phyloP scores from a whole-genome alignment of 2,329 filamentous ascomycete species.

The Talaromyces piceae region DNA sequence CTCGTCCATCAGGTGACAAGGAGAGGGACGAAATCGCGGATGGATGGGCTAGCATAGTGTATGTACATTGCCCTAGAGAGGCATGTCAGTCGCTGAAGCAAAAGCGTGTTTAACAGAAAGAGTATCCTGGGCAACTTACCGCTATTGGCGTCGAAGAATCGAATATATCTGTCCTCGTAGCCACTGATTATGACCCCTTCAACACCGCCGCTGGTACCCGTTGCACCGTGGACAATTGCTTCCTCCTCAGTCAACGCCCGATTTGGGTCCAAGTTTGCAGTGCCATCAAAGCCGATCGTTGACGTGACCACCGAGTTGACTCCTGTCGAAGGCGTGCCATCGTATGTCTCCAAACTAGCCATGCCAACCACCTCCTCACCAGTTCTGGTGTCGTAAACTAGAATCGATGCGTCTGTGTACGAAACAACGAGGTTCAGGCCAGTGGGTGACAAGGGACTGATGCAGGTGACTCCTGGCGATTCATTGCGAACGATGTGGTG shows the following conservation, averaged over 20 bases:
- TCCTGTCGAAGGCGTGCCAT: slow-evolving; percentile 71
- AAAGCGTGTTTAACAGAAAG: background rate
- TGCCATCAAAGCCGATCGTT: slow-evolving; percentile 67
- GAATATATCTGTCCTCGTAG: slow-evolving; percentile 91
- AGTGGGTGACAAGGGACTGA: slow-evolving; percentile 73
- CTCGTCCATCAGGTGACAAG: slow-evolving; percentile 83
- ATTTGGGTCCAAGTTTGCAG: slow-evolving; percentile 53
- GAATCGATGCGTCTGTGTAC: slow-evolving; percentile 80
- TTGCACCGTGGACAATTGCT: slow-evolving; percentile 64
- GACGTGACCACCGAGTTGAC: slow-evolving; percentile 90
- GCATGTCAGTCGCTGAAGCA: background rate
- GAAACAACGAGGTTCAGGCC: slow-evolving; percentile 90
- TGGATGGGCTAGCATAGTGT: slow-evolving; percentile 95
- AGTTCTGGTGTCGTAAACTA: slow-evolving; percentile 86
- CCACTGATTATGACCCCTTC: slow-evolving; percentile 94
- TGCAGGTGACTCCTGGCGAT: slow-evolving; percentile 74
- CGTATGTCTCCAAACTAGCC: slow-evolving; percentile 90
- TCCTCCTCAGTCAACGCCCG: slow-evolving; percentile 63
- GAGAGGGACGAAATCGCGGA: slow-evolving; percentile 87
- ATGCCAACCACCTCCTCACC: slow-evolving; percentile 89
- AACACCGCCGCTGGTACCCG: slow-evolving; percentile 70
- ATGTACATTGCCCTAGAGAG: slow-evolving; percentile 84
- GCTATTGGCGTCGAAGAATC: slow-evolving; percentile 97
- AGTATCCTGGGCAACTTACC: slow-evolving; percentile 55
- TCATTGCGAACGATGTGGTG: slow-evolving; percentile 73